Percentiles rank a stretch among this genome's conserved stretches.
These are phyloP conservation scores for Aspergillus bertholletiae DNA, from an alignment of 495 filamentous ascomycete species.

Conservation along the genomic window DNA sequence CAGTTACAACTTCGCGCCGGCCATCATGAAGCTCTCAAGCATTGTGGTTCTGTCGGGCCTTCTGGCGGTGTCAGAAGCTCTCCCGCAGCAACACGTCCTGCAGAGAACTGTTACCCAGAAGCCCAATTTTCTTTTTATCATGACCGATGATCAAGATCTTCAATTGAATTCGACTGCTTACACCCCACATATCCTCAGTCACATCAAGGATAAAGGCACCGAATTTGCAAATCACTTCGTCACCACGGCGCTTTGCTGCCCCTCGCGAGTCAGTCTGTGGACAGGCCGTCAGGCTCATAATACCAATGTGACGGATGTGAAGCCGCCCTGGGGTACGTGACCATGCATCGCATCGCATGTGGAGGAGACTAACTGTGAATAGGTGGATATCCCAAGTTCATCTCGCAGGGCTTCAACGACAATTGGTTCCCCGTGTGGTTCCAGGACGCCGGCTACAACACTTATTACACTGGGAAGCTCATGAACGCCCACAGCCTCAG, in stretches of 20 bases:
- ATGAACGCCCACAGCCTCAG: conserved; percentile 60
- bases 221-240: conserved; percentile 57
- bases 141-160: conserved; percentile 66
- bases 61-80: conserved; percentile 5
- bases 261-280: conserved; percentile 59
- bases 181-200: conserved; percentile 50
- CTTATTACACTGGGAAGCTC: conserved; percentile 71
- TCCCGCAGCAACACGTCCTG: not conserved
- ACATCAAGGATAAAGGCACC: conserved; percentile 51
- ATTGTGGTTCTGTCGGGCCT: conserved; percentile 7
- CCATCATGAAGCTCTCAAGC: conserved; percentile 24
- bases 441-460: conserved; percentile 66
- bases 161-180: conserved; percentile 58
- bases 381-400: conserved; percentile 71
- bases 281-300: conserved; percentile 69
- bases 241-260: conserved; percentile 63
- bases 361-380: not conserved
- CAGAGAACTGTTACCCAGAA: conserved; percentile 5
- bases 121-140: conserved; percentile 61
- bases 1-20: not conserved
- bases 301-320: conserved; percentile 71
- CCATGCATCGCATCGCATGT: not conserved
- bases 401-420: conserved; percentile 61
- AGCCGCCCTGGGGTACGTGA: conserved; percentile 53
- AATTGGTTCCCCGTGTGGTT: conserved; percentile 68